phyloP scores from a whole-genome alignment of 352 stramenopile species.

The Pseudoperonospora humuli region DNA sequence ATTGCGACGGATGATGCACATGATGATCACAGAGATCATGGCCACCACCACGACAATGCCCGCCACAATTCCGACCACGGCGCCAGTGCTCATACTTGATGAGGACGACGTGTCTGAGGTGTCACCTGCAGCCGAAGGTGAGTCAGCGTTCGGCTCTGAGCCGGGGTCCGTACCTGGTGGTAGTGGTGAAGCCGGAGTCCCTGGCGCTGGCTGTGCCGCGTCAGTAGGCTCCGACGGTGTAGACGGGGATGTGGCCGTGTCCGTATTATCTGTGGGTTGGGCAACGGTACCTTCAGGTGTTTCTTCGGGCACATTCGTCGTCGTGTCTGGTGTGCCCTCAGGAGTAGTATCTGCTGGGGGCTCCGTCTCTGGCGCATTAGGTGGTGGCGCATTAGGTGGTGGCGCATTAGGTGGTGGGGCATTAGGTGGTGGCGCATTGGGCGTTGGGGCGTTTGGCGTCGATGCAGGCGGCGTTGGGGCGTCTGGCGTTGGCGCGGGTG shows the following conservation, averaged over 20 bases:
- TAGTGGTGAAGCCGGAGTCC: constrained; percentile 3
- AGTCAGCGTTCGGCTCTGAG: constrained; percentile 10
- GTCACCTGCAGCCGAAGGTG: constrained; percentile 11
- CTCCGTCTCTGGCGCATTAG: no score
- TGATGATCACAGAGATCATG: constrained; percentile 48
- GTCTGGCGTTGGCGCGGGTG: no score
- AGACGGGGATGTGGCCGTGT: neutral
- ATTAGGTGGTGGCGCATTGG: neutral
- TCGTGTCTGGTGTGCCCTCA: neutral
- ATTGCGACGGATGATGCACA: constrained; percentile 44
- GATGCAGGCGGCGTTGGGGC: neutral
- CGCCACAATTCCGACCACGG: constrained; percentile 58
- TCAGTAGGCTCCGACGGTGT: constrained; percentile 13
- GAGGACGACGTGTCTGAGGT: constrained; percentile 18
- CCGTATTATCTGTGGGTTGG: neutral
- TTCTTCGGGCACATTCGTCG: neutral
- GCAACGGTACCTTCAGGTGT: neutral
- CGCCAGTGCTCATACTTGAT: constrained; percentile 60
- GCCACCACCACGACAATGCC: constrained; percentile 55
- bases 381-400: neutral
- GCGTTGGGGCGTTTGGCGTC: neutral
- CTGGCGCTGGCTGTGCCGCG: constrained; percentile 7
- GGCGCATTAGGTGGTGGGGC: no score
- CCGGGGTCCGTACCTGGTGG: constrained; percentile 12
- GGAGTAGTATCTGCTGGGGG: neutral